Evolutionary conservation across 352 stramenopile species (phyloP), one percentile per base, ranked within the genome.

Genomic region (Phytophthora syringae): DNA sequence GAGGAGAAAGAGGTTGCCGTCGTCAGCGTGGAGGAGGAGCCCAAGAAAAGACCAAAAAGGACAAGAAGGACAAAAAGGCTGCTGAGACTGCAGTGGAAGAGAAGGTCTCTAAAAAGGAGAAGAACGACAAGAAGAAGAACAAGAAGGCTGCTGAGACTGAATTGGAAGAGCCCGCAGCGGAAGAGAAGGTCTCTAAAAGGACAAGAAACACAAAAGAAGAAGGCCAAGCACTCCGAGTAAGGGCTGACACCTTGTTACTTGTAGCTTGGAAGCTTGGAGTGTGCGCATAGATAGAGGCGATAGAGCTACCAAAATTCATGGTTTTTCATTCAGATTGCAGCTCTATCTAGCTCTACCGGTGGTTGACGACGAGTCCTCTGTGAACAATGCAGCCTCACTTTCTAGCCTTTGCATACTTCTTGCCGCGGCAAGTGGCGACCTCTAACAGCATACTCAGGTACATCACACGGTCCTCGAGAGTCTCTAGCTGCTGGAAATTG

Each of bases 381-480:
- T 16, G 9, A 9, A 10, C 11, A n/a, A 7, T 12, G n/a, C 37
- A 44, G 37, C 3, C 9, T 21, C 60, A 69, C 55, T 59, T 71
- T 24, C 36, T 62, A 25, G 12, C 34, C 45, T 40, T 60, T 50
- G 20, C 47, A 21, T 50, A 56, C 37, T 70, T 73, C 34, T 52
- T 36, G 28, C 55, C 43, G 10, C 58, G 67, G 27, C 75, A 78
- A 40, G 68, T 86, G 18, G 81, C 84, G 16, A 93, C 79, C 60
- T 93, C 84, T 55, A 93, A 74, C 39, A 89, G 50, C 72, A 88
- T 88, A 32, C 79, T 89, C 50, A 93, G 54, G 55, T 90, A 76
- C 58, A 83, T 70, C 28, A 77, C 68, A 21, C 84, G 79, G 32
- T 86, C 72, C 15, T 89, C 77, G 12, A 78, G 50, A 20, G 66